phyloP scores from a whole-genome alignment of 768 basidiomycete species.

The Russula abietina region DNA sequence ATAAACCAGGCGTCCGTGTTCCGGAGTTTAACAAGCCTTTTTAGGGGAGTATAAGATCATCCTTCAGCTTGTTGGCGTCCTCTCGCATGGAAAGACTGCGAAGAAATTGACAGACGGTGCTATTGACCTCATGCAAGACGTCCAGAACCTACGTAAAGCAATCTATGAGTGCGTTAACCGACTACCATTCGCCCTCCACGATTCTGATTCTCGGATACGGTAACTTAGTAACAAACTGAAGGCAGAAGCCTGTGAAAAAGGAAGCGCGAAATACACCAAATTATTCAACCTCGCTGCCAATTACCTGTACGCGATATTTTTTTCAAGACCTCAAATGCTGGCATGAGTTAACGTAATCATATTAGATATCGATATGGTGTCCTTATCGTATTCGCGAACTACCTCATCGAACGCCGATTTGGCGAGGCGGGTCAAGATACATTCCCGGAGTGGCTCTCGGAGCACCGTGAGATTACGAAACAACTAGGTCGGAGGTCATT shows the following conservation, averaged over 20 bases:
- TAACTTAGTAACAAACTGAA: constrained; percentile 79
- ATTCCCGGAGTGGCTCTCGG: constrained; percentile 78
- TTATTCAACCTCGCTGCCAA: constrained; percentile 75
- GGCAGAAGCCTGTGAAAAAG: constrained; percentile 73
- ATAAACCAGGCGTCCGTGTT: neutral
- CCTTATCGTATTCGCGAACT: constrained; percentile 91
- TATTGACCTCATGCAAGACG: constrained; percentile 90
- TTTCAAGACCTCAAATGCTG: neutral
- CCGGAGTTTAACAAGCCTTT: neutral
- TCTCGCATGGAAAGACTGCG: constrained; percentile 87
- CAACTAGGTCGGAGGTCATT: constrained; percentile 62
- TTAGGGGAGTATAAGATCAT: constrained; percentile 96
- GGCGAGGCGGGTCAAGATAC: constrained; percentile 39
- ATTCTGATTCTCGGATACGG: neutral
- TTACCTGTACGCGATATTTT: constrained; percentile 57
- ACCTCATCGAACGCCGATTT: constrained; percentile 66
- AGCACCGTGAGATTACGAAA: constrained; percentile 80
- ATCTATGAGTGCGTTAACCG: constrained; percentile 74
- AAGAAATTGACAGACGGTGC: constrained; percentile 86
- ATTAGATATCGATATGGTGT: constrained; percentile 84
- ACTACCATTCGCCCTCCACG: neutral
- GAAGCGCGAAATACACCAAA: constrained; percentile 69
- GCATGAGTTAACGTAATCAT: constrained; percentile 9
- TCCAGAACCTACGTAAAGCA: constrained; percentile 93
- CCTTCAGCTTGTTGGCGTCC: constrained; percentile 85